A percentile compares a stretch with the other conserved stretches of the same genome.
Evolutionary conservation across 305 asterid species (phyloP).

Genomic region (Withania somnifera): DNA sequence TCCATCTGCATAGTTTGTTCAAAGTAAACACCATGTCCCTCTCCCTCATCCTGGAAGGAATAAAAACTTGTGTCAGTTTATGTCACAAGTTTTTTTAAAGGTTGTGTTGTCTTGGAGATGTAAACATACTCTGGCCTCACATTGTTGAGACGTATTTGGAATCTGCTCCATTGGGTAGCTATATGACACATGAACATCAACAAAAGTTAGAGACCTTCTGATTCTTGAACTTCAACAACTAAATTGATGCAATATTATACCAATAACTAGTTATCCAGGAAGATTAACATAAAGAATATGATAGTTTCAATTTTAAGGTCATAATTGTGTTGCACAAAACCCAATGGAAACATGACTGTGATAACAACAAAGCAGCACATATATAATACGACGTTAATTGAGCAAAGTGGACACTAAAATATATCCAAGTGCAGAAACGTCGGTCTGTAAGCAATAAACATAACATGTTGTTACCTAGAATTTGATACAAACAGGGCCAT

Average conservation of each 20-base stretch:
- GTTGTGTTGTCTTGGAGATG: neutral
- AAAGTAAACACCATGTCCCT: neutral
- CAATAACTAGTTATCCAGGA: neutral
- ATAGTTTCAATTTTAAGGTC: neutral
- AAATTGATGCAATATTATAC: neutral
- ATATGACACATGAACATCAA: neutral
- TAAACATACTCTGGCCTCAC: neutral
- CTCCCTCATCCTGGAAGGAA: conserved; percentile 12
- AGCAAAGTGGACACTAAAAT: neutral
- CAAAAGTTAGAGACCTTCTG: neutral
- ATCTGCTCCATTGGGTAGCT: neutral
- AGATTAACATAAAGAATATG: neutral
- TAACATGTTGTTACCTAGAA: conserved; percentile 16
- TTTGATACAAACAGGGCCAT: conserved; percentile 12
- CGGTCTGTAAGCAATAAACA: neutral
- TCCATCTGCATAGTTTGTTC: neutral
- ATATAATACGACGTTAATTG: neutral
- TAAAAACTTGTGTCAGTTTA: neutral
- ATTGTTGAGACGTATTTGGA: neutral
- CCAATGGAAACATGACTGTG: neutral
- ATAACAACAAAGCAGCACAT: neutral
- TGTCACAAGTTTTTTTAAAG: no score
- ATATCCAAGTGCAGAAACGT: neutral
- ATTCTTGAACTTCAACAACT: neutral
- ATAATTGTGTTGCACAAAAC: neutral